Evolutionary conservation across 176 grass and related monocot species (phyloP).

Genomic region (Triticum turgidum): DNA sequence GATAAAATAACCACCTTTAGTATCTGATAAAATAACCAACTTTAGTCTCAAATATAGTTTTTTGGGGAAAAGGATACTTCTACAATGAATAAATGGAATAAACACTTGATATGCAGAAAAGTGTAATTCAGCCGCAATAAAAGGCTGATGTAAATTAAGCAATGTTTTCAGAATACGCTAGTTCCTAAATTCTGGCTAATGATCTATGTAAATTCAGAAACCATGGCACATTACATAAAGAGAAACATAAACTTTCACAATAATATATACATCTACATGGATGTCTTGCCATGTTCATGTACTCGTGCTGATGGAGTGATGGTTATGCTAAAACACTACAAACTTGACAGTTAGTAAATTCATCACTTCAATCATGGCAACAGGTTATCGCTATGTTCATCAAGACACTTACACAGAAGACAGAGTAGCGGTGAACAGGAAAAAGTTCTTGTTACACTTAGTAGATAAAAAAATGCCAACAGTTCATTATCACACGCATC

Average conservation of each 20-base stretch:
- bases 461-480: neutral
- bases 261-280: neutral
- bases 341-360: neutral
- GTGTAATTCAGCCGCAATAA: neutral
- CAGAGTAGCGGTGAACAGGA: neutral
- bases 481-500: neutral
- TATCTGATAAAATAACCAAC: neutral
- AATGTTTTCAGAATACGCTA: neutral
- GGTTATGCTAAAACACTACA: slow-evolving; percentile 10
- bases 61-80: neutral
- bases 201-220: slow-evolving; percentile 6
- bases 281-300: neutral
- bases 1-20: neutral
- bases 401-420: neutral
- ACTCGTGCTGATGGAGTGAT: neutral
- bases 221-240: neutral
- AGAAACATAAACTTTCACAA: slow-evolving; percentile 8
- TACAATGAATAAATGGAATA: neutral
- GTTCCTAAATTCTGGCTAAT: neutral
- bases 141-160: neutral
- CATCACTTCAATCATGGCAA: neutral
- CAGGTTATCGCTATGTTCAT: neutral
- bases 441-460: slow-evolving; percentile 31
- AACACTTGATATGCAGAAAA: neutral
- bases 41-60: neutral